Evolutionary conservation across 2,329 filamentous ascomycete genomes (phyloP).

Genomic region (Ilyonectria sp.): DNA sequence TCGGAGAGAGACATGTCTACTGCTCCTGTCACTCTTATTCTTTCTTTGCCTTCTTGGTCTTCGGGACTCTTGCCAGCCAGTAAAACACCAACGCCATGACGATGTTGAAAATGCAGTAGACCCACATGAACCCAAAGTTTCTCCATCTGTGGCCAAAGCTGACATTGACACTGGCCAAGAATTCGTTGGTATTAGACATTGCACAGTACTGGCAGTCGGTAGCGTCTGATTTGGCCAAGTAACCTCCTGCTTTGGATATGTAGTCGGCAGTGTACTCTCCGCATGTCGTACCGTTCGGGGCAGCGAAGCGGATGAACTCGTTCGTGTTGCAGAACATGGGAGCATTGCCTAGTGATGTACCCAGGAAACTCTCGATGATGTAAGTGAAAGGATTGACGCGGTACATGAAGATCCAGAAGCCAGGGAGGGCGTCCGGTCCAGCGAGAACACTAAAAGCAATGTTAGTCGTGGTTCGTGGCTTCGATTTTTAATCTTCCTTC

Average conservation of each 20-base stretch:
- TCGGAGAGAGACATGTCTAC: neutral
- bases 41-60: slow-evolving; percentile 36
- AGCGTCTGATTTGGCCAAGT: slow-evolving; percentile 49
- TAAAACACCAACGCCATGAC: slow-evolving; percentile 64
- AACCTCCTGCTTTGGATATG: slow-evolving; percentile 61
- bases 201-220: slow-evolving; percentile 62
- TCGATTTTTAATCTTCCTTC: no score
- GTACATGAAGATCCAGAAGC: slow-evolving; percentile 86
- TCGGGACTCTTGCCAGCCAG: slow-evolving; percentile 59
- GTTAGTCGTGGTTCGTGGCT: neutral
- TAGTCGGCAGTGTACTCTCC: slow-evolving; percentile 66
- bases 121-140: slow-evolving; percentile 69
- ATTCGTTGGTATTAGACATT: slow-evolving; percentile 56
- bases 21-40: neutral
- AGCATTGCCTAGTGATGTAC: slow-evolving; percentile 74
- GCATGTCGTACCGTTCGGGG: slow-evolving; percentile 68
- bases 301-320: slow-evolving; percentile 75
- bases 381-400: slow-evolving; percentile 83
- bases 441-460: slow-evolving; percentile 69
- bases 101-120: slow-evolving; percentile 67
- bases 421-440: slow-evolving; percentile 71
- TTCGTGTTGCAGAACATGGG: slow-evolving; percentile 72
- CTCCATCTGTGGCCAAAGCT: slow-evolving; percentile 67
- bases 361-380: slow-evolving; percentile 75
- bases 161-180: slow-evolving; percentile 58